Base-by-base conservation (phyloP, 352 stramenopile species). In the Bremia lactucae region DNA sequence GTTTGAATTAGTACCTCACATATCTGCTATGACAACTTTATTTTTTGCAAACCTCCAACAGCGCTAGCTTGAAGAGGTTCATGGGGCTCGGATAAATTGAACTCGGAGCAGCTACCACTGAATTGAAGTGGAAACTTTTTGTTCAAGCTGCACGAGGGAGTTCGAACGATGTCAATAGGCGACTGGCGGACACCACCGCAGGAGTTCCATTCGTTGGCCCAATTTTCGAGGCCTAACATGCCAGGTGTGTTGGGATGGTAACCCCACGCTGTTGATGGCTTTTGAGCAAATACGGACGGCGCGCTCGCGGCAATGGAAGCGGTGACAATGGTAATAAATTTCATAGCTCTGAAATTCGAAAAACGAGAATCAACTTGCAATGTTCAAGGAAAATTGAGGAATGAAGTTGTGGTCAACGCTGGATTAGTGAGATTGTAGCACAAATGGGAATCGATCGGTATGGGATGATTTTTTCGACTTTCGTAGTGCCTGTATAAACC, bases 131-230 rank as follows among this genome's bases (percentile, higher is more conserved):
- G 44, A 11, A 36, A 38, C 0, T 18, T 31, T 28, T 48, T 40
- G 26, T 28, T 19, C 18, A 31, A 51, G 38, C 41, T 24, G 22
- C 14, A 35, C n/a, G 5, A 16, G 6, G 6, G 26, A 18, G 34
- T 45, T 21, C 36, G 18, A 5, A 39, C 36, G 21, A 62, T 62
- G 14, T 66, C 21, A 35, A 66, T 63, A 0, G 57, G 57, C 0
- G 57, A 66, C 28, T 66, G 52, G 3, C 33, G 42, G 2, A 25
- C 35, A 16, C 57, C 57, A 24, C 31, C 57, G 24, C 57, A 66
- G 1, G 46, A 19, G 4, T 22, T 13, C 31, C 14, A 37, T 8
- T 37, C 19, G 4, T 60, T 4, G 52, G 46, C n/a, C 56, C 49
- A 64, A 19, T 59, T 31, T 23, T 48, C 36, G 3, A 44, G 44